Conservation (phyloP, 2,329 filamentous ascomycete genomes). For the Colletotrichum horii region DNA sequence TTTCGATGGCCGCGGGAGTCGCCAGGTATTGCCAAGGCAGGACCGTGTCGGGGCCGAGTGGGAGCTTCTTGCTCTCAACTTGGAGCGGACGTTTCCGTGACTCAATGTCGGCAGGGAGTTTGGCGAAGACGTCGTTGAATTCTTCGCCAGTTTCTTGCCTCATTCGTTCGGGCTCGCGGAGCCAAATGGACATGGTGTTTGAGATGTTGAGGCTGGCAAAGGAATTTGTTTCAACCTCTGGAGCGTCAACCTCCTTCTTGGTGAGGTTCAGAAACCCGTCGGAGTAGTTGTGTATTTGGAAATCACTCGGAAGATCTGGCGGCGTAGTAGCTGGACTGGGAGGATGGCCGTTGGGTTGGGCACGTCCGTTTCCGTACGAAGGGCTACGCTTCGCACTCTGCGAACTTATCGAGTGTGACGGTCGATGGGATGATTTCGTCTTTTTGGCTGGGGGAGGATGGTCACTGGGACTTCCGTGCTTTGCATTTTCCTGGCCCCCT, state of each 20-base stretch:
- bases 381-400: conserved; percentile 69
- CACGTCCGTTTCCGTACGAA: conserved; percentile 66
- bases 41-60: conserved; percentile 52
- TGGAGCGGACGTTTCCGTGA: conserved; percentile 47
- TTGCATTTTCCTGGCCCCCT: conserved; percentile 60
- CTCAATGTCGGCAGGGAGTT: conserved; percentile 48
- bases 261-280: conserved; percentile 78
- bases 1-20: conserved; percentile 56
- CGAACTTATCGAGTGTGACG: conserved; percentile 78
- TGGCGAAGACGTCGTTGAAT: conserved; percentile 71
- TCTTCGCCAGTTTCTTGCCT: conserved; percentile 70
- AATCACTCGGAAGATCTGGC: conserved; percentile 67
- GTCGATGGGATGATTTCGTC: conserved; percentile 79
- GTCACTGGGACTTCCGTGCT: conserved; percentile 50
- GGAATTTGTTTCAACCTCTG: conserved; percentile 73
- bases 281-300: conserved; percentile 73
- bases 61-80: conserved; percentile 57
- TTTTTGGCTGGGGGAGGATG: conserved; percentile 73
- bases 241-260: conserved; percentile 64
- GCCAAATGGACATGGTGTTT: conserved; percentile 78
- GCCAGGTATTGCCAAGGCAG: conserved; percentile 75
- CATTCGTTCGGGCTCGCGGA: conserved; percentile 74
- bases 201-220: conserved; percentile 79
- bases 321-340: conserved; percentile 81
- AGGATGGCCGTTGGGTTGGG: conserved; percentile 62